Evolutionary conservation across 768 basidiomycete species (phyloP), one percentile per base, ranked within the genome.

Genomic region (Serendipita sp.): DNA sequence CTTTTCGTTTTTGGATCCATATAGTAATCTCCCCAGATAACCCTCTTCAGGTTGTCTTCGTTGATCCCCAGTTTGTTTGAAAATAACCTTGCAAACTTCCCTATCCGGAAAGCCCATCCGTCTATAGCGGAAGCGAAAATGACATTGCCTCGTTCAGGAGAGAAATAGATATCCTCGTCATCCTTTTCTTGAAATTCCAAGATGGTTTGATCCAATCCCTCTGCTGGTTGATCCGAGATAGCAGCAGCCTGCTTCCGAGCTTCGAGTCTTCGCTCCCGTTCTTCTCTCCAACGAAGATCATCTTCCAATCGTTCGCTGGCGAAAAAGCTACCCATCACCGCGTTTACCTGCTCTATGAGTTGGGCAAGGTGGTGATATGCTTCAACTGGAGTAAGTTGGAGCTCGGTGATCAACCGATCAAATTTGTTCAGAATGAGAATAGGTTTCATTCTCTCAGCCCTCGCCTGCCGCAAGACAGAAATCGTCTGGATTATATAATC

Each of bases 11-110:
- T 98, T 0, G 95, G 90, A 73, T 98, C 96, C 63, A 98, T 79
- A 74, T 88, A 99, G 72, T 86, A 98, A 74, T 98, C 96, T 2
- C 96, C 96, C 96, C 96, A 99, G 3, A 99, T 78, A 7, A 92
- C 91, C 62, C 84, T 80, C 66, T 88, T 80, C 44, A 99, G 76
- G 70, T 89, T 94, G 3, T 78, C 78, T 75, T 97, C 95, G 72
- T 89, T 88, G 70, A 98, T 86, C 32, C 90, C 89, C 11, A 99
- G 80, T 73, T 95, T 97, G 44, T 82, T 78, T 0, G 90, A 88
- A 74, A 93, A 98, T 7, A 98, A 77, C 71, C 93, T 85, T 0
- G 96, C 92, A 70, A 99, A 99, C 72, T 91, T 91, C 51, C 86
- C 85, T 5, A 97, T 80, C 48, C 95, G 82, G 76, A 99, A 99